These are phyloP conservation scores for Brassica cretica DNA, from an alignment of 345 rosid genomes.

Conservation along the genomic window DNA sequence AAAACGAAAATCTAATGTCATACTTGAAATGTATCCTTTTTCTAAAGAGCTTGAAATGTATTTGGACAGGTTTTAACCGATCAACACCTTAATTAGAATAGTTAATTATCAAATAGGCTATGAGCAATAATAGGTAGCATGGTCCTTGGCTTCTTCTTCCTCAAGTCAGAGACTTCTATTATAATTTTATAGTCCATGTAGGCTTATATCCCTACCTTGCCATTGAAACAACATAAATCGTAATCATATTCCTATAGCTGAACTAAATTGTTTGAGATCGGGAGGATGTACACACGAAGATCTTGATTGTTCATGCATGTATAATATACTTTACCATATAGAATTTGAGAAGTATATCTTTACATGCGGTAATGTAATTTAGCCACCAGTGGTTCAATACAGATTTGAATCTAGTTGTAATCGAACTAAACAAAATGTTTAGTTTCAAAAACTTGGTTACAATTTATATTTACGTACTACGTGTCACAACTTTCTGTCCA, in stretches of 20 bases:
- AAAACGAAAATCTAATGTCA: no score
- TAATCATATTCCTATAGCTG: constrained; percentile 4
- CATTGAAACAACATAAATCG: not conserved
- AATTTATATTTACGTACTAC: not conserved
- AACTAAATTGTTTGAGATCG: constrained; percentile 10
- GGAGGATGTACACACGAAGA: not conserved
- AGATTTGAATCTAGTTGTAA: not conserved
- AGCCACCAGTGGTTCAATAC: not conserved
- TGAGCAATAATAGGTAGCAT: constrained; percentile 25
- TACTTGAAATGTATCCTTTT: not conserved
- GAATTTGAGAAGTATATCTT: not conserved
- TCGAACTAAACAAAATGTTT: not conserved
- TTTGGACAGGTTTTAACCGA: constrained; percentile 9
- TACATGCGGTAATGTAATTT: not conserved
- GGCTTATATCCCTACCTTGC: constrained; percentile 1
- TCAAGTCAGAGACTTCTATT: constrained; percentile 14
- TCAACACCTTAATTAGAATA: not conserved
- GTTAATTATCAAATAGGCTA: constrained; percentile 13
- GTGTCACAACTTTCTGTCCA: not conserved
- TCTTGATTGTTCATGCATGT: not conserved
- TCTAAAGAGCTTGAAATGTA: not conserved
- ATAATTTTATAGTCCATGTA: not conserved
- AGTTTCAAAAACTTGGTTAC: not conserved
- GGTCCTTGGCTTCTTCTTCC: constrained; percentile 33
- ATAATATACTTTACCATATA: constrained; percentile 1